These are phyloP conservation scores for Drechslerella coelobrocha DNA, from an alignment of 2,329 filamentous ascomycete species.

Conservation along the genomic window DNA sequence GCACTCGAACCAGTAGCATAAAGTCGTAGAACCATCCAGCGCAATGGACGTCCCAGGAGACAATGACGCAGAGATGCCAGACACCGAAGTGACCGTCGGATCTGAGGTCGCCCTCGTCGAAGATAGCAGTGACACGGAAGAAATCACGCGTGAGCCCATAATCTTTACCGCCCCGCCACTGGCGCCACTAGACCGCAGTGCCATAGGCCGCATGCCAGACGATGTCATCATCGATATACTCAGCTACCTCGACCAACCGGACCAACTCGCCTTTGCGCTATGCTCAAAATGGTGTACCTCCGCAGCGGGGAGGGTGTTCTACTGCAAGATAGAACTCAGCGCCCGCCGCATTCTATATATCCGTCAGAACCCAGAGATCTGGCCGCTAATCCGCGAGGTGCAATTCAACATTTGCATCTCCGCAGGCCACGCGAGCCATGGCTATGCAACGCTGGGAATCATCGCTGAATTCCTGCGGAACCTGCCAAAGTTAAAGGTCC, in stretches of 20 bases:
- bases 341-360: not conserved
- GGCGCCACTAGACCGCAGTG: not conserved
- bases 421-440: not conserved
- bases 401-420: not conserved
- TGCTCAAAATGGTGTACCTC: not conserved
- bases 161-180: not conserved
- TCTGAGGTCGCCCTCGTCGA: too few species aligned
- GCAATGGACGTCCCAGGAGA: too few species aligned
- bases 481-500: slow-evolving; percentile 4
- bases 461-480: not conserved
- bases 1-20: too few species aligned
- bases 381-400: not conserved
- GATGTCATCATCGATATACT: not conserved
- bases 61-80: too few species aligned
- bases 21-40: too few species aligned
- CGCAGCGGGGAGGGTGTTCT: not conserved
- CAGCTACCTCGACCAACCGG: not conserved
- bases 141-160: not conserved
- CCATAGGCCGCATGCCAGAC: not conserved
- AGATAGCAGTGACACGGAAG: too few species aligned
- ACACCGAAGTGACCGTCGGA: too few species aligned
- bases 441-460: not conserved
- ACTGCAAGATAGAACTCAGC: not conserved
- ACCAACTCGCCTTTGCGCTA: not conserved
- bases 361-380: not conserved